phyloP scores from a whole-genome alignment of 1,284 basidiomycete genomes.

The Leccinum variabile region DNA sequence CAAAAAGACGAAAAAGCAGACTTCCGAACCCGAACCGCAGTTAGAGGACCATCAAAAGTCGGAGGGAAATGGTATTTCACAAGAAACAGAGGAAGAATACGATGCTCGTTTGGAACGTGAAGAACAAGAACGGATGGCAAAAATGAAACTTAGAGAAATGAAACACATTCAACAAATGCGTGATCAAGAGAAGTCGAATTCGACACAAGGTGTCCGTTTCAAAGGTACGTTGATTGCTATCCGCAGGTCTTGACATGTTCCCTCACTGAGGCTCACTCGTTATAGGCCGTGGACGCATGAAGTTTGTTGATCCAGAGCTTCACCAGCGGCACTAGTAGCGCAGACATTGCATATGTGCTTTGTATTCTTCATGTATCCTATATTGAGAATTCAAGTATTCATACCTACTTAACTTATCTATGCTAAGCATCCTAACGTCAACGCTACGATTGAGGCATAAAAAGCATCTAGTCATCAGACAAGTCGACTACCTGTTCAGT shows the following conservation, averaged over 20 bases:
- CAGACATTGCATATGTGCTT: background rate
- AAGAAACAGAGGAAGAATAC: constrained; percentile 63
- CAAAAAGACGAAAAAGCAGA: constrained; percentile 34
- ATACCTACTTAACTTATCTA: background rate
- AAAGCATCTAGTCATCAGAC: constrained; percentile 32
- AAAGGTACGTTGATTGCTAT: constrained; percentile 45
- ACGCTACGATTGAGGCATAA: constrained; percentile 15
- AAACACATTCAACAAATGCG: constrained; percentile 45
- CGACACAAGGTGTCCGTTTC: constrained; percentile 53
- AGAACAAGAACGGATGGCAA: constrained; percentile 60
- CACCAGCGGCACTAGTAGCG: constrained; percentile 29
- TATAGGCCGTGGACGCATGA: constrained; percentile 64
- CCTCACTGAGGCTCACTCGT: background rate
- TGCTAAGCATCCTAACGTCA: constrained; percentile 5
- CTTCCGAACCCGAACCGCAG: constrained; percentile 15
- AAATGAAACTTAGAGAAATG: constrained; percentile 47
- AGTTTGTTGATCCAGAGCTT: constrained; percentile 61
- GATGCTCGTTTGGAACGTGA: constrained; percentile 70
- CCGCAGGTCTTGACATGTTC: background rate
- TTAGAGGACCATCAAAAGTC: constrained; percentile 14
- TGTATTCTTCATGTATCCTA: background rate
- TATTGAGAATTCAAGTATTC: background rate
- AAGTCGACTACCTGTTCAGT: constrained; percentile 44
- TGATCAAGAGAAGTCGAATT: constrained; percentile 35
- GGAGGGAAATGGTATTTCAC: constrained; percentile 11